These are phyloP conservation scores for Leucocoprinus sp. DNA, from an alignment of 768 basidiomycete genomes.

Conservation along the genomic window DNA sequence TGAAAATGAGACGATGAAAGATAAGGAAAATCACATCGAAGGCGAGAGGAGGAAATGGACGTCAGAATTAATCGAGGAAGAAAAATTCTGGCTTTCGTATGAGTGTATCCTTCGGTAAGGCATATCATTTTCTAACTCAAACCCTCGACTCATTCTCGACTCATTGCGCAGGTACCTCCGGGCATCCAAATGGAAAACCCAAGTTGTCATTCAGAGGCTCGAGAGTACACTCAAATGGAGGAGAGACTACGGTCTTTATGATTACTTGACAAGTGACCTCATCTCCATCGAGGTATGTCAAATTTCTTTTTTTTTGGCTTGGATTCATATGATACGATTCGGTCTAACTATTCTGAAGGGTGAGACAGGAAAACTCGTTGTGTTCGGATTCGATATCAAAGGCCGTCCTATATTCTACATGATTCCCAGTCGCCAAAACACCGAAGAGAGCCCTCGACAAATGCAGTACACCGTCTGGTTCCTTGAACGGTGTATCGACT, in stretches of 20 bases:
- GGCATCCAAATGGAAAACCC: constrained; percentile 8
- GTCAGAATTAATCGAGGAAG: constrained; percentile 47
- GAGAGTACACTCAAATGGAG: constrained; percentile 6
- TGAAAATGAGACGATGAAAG: not conserved
- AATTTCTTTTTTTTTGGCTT: not conserved
- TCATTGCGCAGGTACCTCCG: constrained; percentile 1
- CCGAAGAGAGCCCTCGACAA: constrained; percentile 57
- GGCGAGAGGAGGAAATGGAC: constrained; percentile 15
- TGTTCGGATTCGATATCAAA: constrained; percentile 65
- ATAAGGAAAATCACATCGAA: not conserved
- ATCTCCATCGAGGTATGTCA: constrained; percentile 66
- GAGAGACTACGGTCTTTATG: constrained; percentile 61
- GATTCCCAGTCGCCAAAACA: constrained; percentile 68
- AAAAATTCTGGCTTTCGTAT: constrained; percentile 75
- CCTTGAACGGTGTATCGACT: constrained; percentile 67
- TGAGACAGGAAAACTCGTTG: constrained; percentile 73
- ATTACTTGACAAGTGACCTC: constrained; percentile 45
- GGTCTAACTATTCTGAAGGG: too few relatives aligned
- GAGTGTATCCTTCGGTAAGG: constrained; percentile 64
- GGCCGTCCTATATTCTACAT: constrained; percentile 67
- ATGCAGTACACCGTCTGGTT: constrained; percentile 70
- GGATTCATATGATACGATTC: too few relatives aligned
- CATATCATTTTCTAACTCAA: not conserved
- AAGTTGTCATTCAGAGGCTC: constrained; percentile 7
- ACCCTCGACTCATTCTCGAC: not conserved